Evolutionary conservation across 2,329 filamentous ascomycete genomes (phyloP).

Genomic region (Thielaviopsis ethacetica): DNA sequence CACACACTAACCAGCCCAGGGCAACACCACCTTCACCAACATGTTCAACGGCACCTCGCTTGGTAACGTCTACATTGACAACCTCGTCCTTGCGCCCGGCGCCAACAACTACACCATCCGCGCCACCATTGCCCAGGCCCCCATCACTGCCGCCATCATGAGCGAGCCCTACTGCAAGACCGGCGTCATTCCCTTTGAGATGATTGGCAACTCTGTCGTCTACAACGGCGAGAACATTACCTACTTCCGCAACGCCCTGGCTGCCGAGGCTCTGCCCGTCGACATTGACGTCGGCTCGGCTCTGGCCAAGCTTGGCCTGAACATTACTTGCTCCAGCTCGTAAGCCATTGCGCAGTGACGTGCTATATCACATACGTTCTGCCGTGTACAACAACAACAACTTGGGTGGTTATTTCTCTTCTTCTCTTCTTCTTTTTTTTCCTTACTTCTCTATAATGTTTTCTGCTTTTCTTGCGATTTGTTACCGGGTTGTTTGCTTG

Average conservation of each 20-base stretch:
- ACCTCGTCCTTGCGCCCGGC: conserved; percentile 43
- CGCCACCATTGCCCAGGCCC: conserved; percentile 33
- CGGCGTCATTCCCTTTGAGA: conserved; percentile 36
- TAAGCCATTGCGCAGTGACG: neutral
- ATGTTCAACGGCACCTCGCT: conserved; percentile 34
- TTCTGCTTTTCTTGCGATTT: neutral
- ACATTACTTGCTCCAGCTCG: conserved; percentile 12
- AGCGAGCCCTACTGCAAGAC: conserved; percentile 33
- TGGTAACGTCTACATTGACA: conserved; percentile 39
- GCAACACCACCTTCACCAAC: conserved; percentile 46
- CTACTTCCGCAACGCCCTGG: conserved; percentile 41
- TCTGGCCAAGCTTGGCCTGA: conserved; percentile 21
- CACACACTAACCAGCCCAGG: conserved; percentile 22
- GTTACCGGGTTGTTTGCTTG: neutral
- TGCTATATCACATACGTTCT: neutral
- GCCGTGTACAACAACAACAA: neutral
- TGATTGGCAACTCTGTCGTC: conserved; percentile 34
- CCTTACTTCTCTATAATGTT: neutral
- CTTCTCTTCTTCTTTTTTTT: neutral
- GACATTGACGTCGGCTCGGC: conserved; percentile 33
- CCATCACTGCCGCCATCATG: conserved; percentile 28
- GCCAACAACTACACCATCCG: conserved; percentile 38
- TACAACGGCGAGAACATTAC: conserved; percentile 34
- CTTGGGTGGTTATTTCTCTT: neutral
- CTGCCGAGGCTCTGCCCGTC: conserved; percentile 32